Conservation (phyloP, 208 protist genomes). For the Sergeia podlipaevii region DNA sequence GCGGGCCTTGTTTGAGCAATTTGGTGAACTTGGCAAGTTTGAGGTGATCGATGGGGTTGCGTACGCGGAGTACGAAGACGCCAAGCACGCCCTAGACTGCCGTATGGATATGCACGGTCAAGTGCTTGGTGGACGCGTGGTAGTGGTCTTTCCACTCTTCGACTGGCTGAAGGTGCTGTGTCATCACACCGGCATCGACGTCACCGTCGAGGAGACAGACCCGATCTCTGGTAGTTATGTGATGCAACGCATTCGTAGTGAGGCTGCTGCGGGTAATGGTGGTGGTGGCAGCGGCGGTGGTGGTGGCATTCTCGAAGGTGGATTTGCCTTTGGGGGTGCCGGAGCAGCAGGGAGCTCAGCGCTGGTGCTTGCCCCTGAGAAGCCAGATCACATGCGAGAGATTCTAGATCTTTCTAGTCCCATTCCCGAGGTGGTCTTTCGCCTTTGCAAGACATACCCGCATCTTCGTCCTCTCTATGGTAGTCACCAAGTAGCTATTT, state of each 20-base stretch:
- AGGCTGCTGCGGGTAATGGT: not conserved
- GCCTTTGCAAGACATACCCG: constrained; percentile 53
- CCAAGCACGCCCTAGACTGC: constrained; percentile 55
- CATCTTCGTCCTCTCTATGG: constrained; percentile 72
- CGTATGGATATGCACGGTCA: constrained; percentile 67
- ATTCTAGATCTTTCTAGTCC: constrained; percentile 51
- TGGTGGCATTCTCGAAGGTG: not conserved
- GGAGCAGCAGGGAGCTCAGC: constrained; percentile 5
- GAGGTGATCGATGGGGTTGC: constrained; percentile 62
- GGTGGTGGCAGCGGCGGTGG: constrained; percentile 1
- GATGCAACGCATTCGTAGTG: constrained; percentile 14
- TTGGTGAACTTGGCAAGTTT: constrained; percentile 55
- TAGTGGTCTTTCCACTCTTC: constrained; percentile 59
- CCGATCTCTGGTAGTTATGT: constrained; percentile 62
- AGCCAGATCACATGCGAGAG: constrained; percentile 65
- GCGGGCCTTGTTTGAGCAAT: constrained; percentile 51
- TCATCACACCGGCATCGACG: constrained; percentile 59
- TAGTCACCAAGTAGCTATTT: constrained; percentile 62
- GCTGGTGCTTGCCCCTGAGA: constrained; percentile 41
- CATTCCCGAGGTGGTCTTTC: constrained; percentile 51
- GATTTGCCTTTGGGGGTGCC: not conserved
- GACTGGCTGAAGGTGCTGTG: constrained; percentile 78
- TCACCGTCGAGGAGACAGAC: constrained; percentile 64
- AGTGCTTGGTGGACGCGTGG: constrained; percentile 57
- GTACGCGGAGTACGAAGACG: constrained; percentile 67